Conservation (phyloP, 768 basidiomycete genomes). For the Pleurotus cornucopiae region DNA sequence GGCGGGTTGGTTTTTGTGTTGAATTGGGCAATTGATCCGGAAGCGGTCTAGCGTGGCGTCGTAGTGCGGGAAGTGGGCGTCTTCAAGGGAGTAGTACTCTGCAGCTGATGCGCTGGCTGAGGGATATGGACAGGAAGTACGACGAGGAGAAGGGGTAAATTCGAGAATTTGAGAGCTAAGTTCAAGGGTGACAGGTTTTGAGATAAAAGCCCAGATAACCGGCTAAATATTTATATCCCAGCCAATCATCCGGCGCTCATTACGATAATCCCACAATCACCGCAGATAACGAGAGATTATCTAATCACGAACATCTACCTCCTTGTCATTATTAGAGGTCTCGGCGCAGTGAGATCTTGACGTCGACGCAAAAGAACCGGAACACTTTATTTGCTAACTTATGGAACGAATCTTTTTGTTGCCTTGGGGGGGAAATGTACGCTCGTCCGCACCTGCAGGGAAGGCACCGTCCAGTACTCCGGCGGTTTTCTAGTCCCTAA, state of each 20-base stretch:
- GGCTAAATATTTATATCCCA: constrained; percentile 13
- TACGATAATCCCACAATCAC: constrained; percentile 17
- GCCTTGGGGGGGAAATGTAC: no score
- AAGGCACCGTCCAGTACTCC: not conserved
- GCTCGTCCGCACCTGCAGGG: constrained; percentile 1
- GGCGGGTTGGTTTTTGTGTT: constrained; percentile 6
- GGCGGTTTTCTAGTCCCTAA: constrained; percentile 1
- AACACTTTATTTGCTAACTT: no score
- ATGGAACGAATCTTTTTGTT: no score
- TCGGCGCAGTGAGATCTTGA: no score
- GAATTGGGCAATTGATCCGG: not conserved
- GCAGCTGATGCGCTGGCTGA: no score
- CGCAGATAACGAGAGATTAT: constrained; percentile 6
- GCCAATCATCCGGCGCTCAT: constrained; percentile 30
- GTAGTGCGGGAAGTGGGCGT: no score
- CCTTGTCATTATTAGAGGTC: no score
- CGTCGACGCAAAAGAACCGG: no score
- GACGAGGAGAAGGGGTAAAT: not conserved
- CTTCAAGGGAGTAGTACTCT: no score
- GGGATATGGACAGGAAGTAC: not conserved
- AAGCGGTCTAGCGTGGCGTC: not conserved
- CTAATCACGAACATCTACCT: not conserved
- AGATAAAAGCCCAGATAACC: constrained; percentile 9
- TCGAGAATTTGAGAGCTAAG: not conserved
- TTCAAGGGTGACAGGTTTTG: not conserved